Evolutionary conservation across 1,139 yeast species (phyloP), one percentile per base, ranked within the genome.

Genomic region (Kurtzmaniella quercitrusa): DNA sequence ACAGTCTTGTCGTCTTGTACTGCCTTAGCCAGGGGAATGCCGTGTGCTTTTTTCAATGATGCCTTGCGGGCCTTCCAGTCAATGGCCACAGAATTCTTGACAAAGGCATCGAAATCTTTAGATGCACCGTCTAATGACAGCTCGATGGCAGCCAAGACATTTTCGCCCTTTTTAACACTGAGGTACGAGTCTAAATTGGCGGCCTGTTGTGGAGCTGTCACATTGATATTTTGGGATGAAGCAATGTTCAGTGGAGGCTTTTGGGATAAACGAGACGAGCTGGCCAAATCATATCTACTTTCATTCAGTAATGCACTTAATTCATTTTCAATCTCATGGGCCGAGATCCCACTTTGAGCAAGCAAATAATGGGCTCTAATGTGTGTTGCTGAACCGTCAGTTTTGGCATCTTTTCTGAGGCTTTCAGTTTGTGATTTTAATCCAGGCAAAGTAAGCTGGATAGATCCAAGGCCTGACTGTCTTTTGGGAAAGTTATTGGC

Each of bases 291-390:
- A 9, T 19, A 34, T 15, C 37, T 34, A 12, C 37, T 20, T 22
- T 39, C 40, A 20, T 22, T 38, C 14, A 33, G 40, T 17, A 42
- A 40, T 5, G 66, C 47, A 40, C 74, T 75, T 50, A 84, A 66
- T 42, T 87, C 91, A 38, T 74, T 71, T 50, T 86, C 91, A 39
- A 93, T 83, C 45, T 88, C 95, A 54, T 88, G 96, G 37, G 95
- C 87, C 45, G 88, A 84, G 43, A 91, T 75, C 0, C 96, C 97
- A 56, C 94, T 85, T 1, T 94, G 87, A 2, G 97, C 96, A 43
- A 93, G 71, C 38, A 91, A 67, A 59, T 91, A 91, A 55, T 89
- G 97, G 0, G 97, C 98, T 54, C 85, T 87, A 2, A 96, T 87
- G 9, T 30, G 16, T 5, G 34, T 14, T 9, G 17, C 34, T 4